Evolutionary conservation across 1,139 yeast species (phyloP), one percentile per base, ranked within the genome.

Genomic region (Sugiyamaella paludigena): DNA sequence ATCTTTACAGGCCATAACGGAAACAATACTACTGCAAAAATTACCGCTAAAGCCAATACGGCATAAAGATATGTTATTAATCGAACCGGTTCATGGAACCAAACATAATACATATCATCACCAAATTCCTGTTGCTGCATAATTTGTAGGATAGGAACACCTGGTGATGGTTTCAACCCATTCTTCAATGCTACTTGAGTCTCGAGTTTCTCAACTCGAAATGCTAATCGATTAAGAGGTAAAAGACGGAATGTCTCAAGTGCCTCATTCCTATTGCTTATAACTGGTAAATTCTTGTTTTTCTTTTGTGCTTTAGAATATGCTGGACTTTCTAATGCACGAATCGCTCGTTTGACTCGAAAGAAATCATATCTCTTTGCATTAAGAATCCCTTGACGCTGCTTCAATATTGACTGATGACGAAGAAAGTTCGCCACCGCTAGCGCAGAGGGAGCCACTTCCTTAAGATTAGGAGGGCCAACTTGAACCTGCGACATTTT

Each of bases 1-100:
- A 92, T 82, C 68, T 83, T 80, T 43, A 75, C 65, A 19, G 99
- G 99, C 99, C 99, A 92, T 61, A 92, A 77, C 55, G 98, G 99
- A 81, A 88, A 94, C 63, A 92, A 76, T 33, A 92, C 87, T 39
- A 89, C 71, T 1, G 87, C 78, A 60, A 92, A 83, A 9, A 89
- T 81, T 19, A 77, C 89, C 10, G 73, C 76, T 36, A 91, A 71
- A 34, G 86, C 77, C 68, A 88, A 68, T 48, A 76, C 69, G 53
- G 95, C 80, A 67, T 86, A 80, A 59, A 79, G 55, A 60, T 66
- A 80, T 58, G 75, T 88, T 70, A 69, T 72, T 44, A 87, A 78
- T 55, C 86, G 86, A 45, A 89, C 88, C 51, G 91, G 88, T 54
- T 79, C 80, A 70, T 83, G 89, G 51, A 81, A 76, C 98, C 98